Conservation (phyloP, 2,329 filamentous ascomycete species). For the Penicillium sp. region DNA sequence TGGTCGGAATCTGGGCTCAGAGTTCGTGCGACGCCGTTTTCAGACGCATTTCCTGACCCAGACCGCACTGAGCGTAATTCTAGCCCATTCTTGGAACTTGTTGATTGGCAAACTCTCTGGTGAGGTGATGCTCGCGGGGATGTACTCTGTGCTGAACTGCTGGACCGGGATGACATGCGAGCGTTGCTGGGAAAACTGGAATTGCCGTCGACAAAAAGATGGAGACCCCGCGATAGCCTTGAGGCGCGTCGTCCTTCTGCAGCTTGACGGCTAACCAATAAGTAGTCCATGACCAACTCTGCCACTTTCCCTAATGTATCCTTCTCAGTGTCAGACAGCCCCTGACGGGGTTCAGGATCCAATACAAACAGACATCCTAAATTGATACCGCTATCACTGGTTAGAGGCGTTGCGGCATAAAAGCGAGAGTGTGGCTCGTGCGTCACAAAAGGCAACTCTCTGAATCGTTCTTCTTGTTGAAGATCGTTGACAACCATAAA, state of each 20-base stretch:
- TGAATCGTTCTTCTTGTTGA: constrained; percentile 34
- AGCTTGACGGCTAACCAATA: constrained; percentile 12
- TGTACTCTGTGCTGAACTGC: not conserved
- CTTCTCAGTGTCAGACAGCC: constrained; percentile 5
- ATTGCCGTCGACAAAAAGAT: constrained; percentile 12
- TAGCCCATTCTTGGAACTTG: not conserved
- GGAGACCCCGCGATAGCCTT: constrained; percentile 10
- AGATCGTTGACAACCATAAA: constrained; percentile 36
- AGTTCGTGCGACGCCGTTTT: not conserved
- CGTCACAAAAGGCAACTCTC: constrained; percentile 32
- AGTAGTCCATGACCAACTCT: constrained; percentile 14
- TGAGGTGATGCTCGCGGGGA: not conserved
- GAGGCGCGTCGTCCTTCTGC: constrained; percentile 9
- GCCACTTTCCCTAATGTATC: constrained; percentile 10
- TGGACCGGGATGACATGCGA: not conserved
- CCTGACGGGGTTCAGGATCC: constrained; percentile 4
- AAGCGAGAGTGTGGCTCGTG: constrained; percentile 41
- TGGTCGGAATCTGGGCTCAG: not conserved
- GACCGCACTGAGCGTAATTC: not conserved
- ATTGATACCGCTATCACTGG: constrained; percentile 31
- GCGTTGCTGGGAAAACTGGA: constrained; percentile 5
- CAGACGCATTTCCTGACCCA: not conserved
- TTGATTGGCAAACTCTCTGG: not conserved
- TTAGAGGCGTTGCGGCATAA: constrained; percentile 59
- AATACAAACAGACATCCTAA: constrained; percentile 15